Evolutionary conservation across 306 rosid genomes (phyloP).

Genomic region (Trifolium dubium): DNA sequence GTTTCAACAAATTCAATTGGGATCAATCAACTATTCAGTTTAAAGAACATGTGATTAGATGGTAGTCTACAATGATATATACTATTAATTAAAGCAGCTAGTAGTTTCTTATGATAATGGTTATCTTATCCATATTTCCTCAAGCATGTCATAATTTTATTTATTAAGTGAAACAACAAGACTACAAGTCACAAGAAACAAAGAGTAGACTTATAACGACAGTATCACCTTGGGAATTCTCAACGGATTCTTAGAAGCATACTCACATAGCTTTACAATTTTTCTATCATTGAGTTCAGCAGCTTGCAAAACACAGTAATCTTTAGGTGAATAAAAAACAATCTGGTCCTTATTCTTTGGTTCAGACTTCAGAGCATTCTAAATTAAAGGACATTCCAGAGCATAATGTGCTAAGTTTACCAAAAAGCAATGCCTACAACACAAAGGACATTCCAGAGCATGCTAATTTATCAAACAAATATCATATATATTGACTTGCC

Average conservation of each 20-base stretch:
- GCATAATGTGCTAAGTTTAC: too few relatives aligned
- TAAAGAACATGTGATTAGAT: slow-evolving; percentile 29
- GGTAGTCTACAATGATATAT: slow-evolving; percentile 27
- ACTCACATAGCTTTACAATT: slow-evolving; percentile 57
- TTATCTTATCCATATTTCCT: slow-evolving; percentile 20
- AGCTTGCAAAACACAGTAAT: slow-evolving; percentile 45
- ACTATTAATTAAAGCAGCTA: not conserved
- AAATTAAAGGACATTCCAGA: too few relatives aligned
- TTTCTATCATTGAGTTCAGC: slow-evolving; percentile 57
- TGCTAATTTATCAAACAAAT: too few relatives aligned
- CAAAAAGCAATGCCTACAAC: too few relatives aligned
- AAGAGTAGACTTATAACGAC: slow-evolving; percentile 3
- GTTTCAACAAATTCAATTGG: slow-evolving; percentile 34
- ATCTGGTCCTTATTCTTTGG: not conserved
- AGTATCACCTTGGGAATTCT: slow-evolving; percentile 59
- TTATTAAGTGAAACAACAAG: slow-evolving; percentile 31
- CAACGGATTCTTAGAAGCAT: slow-evolving; percentile 53
- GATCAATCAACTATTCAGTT: slow-evolving; percentile 28
- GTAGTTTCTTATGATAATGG: slow-evolving; percentile 30
- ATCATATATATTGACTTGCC: too few relatives aligned
- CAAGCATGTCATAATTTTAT: slow-evolving; percentile 30
- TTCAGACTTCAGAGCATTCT: too few relatives aligned
- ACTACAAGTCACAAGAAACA: slow-evolving; percentile 25
- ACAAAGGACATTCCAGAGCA: too few relatives aligned
- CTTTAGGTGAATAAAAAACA: slow-evolving; percentile 22